These are phyloP conservation scores for Coemansia sp. DNA, from an alignment of 192 early-diverging fungal species.

Conservation along the genomic window DNA sequence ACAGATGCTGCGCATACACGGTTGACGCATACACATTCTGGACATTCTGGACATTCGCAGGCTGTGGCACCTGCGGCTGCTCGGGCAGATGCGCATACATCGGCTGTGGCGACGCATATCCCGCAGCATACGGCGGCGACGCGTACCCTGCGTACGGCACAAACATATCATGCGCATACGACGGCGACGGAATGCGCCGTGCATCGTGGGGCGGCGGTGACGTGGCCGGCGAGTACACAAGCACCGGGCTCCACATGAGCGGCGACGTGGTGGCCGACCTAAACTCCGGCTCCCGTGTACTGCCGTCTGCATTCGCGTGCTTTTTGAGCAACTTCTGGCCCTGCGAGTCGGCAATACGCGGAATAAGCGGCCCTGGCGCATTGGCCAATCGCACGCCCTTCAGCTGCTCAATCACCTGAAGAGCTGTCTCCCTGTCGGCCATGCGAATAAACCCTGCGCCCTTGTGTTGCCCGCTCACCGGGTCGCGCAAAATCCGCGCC, in stretches of 20 bases:
- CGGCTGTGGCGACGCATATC: background rate
- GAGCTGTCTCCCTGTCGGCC: constrained; percentile 68
- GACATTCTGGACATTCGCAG: too few relatives aligned
- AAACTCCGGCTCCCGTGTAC: constrained; percentile 8
- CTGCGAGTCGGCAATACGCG: constrained; percentile 76
- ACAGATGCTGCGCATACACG: too few relatives aligned
- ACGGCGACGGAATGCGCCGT: constrained; percentile 7
- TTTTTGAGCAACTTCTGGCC: constrained; percentile 79
- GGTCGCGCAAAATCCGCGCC: constrained; percentile 72
- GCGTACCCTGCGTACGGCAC: background rate
- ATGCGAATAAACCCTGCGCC: constrained; percentile 82
- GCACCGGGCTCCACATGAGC: constrained; percentile 47
- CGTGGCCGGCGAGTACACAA: constrained; percentile 36
- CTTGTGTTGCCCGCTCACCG: constrained; percentile 61
- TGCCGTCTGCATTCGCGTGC: constrained; percentile 55
- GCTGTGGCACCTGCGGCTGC: constrained; percentile 8
- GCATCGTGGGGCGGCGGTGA: constrained; percentile 18
- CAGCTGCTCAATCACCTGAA: constrained; percentile 65
- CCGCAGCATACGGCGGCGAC: constrained; percentile 6
- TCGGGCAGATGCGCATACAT: constrained; percentile 6
- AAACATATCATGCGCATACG: background rate
- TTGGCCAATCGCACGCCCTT: constrained; percentile 63
- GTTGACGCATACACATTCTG: too few relatives aligned
- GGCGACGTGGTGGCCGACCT: constrained; percentile 21
- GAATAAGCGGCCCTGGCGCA: constrained; percentile 64